Conservation (phyloP, 2,329 filamentous ascomycete genomes). For the Monosporascus sp. region DNA sequence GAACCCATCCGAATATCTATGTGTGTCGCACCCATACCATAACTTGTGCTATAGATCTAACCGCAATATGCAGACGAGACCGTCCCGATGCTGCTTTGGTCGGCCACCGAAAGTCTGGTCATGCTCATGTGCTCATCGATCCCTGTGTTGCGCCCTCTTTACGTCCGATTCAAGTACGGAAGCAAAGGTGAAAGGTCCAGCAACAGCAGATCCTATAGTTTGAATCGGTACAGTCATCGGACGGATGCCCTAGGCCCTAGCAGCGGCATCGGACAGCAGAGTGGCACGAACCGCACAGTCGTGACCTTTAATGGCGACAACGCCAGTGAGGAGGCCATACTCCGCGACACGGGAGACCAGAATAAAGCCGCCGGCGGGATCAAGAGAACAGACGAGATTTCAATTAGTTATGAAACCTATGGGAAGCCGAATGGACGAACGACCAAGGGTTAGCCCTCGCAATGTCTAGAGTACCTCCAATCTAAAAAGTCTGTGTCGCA, state of each 20-base stretch:
- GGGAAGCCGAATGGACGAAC: not conserved
- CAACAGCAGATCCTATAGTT: not conserved
- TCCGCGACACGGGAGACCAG: not conserved
- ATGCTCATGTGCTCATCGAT: conserved; percentile 37
- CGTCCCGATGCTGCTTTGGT: conserved; percentile 32
- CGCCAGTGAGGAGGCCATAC: conserved; percentile 1
- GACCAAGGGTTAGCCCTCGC: too few species aligned
- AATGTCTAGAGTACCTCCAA: too few species aligned
- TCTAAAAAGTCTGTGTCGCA: too few species aligned
- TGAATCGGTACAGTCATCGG: not conserved
- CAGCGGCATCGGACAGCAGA: not conserved
- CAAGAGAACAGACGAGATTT: conserved; percentile 2
- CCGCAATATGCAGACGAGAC: conserved; percentile 25
- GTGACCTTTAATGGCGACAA: not conserved
- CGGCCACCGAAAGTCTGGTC: conserved; percentile 32
- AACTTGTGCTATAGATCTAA: conserved; percentile 9
- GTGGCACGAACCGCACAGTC: not conserved
- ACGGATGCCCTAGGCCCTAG: not conserved
- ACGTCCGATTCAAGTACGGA: conserved; percentile 14
- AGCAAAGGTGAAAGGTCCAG: not conserved
- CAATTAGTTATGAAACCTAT: not conserved
- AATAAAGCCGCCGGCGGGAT: not conserved
- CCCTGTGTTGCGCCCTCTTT: conserved; percentile 34
- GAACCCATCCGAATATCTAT: conserved; percentile 23
- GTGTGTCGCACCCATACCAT: conserved; percentile 17